These are phyloP conservation scores for Ogataea wickerhamii DNA, from an alignment of 805 yeast species.

Conservation along the genomic window DNA sequence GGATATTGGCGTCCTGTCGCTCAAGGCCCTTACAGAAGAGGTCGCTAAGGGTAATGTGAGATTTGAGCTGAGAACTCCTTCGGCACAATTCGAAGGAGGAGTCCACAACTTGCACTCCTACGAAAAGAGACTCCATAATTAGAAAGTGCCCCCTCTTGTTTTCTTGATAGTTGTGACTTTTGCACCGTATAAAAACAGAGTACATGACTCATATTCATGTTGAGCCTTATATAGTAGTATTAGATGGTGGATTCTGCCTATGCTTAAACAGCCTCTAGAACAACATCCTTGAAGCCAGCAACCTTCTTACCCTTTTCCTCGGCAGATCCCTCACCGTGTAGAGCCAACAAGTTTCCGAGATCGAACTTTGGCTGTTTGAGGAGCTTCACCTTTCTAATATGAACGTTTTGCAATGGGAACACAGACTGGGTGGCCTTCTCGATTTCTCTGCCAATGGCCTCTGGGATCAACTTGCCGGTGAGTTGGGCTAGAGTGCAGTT, in stretches of 20 bases:
- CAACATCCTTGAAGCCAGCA: conserved; percentile 96
- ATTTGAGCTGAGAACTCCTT: conserved; percentile 96
- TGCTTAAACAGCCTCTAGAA: conserved; percentile 90
- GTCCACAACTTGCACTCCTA: conserved; percentile 93
- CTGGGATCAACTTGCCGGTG: conserved; percentile 96
- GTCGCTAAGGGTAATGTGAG: conserved; percentile 72
- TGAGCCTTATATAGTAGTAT: conserved; percentile 4
- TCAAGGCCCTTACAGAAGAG: conserved; percentile 56
- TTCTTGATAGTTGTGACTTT: neutral
- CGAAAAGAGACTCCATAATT: conserved; percentile 95
- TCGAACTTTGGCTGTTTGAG: conserved; percentile 99
- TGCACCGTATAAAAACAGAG: conserved; percentile 4
- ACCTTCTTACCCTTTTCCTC: conserved; percentile 99
- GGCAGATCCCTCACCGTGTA: conserved; percentile 92
- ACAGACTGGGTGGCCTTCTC: conserved; percentile 93
- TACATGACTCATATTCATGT: conserved; percentile 2
- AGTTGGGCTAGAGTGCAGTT: conserved; percentile 94
- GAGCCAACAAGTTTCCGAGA: conserved; percentile 91
- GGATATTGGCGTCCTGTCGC: conserved; percentile 85
- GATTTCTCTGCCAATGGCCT: conserved; percentile 97
- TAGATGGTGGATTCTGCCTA: neutral
- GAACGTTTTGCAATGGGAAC: conserved; percentile 97
- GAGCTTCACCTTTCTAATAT: conserved; percentile 98
- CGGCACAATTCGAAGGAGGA: conserved; percentile 99
- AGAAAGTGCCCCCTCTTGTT: conserved; percentile 15